Evolutionary conservation across 495 filamentous ascomycete genomes (phyloP).

Genomic region (Penicillium mononematosum): DNA sequence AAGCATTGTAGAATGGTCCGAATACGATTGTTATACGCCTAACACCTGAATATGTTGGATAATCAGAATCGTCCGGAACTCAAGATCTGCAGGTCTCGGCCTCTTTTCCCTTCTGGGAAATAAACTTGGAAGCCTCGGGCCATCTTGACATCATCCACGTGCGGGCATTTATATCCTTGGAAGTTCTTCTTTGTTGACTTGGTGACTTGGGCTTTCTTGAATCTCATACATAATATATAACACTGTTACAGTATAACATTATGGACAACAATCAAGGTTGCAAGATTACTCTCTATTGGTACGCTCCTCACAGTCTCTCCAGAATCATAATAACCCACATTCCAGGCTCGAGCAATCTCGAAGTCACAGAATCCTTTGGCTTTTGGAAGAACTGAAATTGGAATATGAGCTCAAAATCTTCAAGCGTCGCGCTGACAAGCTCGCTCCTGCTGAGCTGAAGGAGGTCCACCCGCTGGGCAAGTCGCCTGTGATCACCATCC

Average conservation of each 20-base stretch:
- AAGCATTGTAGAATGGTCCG: too few species aligned
- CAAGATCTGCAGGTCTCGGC: constrained; percentile 22
- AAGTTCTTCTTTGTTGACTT: neutral
- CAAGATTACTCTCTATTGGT: constrained; percentile 81
- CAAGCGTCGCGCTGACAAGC: constrained; percentile 58
- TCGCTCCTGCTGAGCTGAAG: constrained; percentile 71
- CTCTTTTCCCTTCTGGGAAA: constrained; percentile 16
- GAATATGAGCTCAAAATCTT: constrained; percentile 74
- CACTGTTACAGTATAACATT: constrained; percentile 14
- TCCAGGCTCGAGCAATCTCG: constrained; percentile 52
- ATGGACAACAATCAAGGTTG: constrained; percentile 42
- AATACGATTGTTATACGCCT: too few species aligned
- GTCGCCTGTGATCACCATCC: constrained; percentile 68
- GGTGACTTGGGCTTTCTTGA: too few species aligned
- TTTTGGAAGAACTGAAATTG: constrained; percentile 80
- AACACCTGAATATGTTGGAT: too few species aligned
- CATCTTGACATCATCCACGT: constrained; percentile 24
- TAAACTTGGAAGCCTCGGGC: constrained; percentile 19
- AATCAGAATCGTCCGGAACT: neutral
- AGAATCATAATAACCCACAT: constrained; percentile 2
- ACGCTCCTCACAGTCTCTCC: constrained; percentile 14
- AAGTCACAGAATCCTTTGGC: constrained; percentile 82
- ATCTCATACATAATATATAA: constrained; percentile 2
- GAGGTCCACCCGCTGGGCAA: constrained; percentile 84
- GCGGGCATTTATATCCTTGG: neutral